Percentiles rank a stretch among this genome's conserved stretches.
Evolutionary conservation across 345 rosid genomes (phyloP).

Genomic region (Lepidium didymum): DNA sequence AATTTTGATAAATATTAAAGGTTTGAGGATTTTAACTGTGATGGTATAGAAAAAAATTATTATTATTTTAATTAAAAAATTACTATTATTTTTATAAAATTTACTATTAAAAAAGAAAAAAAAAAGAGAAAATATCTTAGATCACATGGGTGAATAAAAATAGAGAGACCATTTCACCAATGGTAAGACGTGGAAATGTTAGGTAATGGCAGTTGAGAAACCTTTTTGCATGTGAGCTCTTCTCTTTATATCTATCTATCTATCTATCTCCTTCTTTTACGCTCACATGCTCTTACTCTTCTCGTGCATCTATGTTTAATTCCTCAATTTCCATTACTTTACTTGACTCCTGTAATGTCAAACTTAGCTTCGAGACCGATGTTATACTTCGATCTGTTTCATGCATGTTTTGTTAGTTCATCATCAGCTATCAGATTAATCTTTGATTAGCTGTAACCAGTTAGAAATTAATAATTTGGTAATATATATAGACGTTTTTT

Average conservation of each 20-base stretch:
- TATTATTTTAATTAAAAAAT: too few relatives aligned
- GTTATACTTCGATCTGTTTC: constrained; percentile 4
- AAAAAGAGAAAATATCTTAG: not conserved
- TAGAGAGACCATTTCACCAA: constrained; percentile 22
- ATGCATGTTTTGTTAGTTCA: not conserved
- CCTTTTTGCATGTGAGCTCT: constrained; percentile 30
- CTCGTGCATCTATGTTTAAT: not conserved
- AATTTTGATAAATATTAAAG: too few relatives aligned
- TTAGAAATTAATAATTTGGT: not conserved
- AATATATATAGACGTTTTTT: not conserved
- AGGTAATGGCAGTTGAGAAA: constrained; percentile 33
- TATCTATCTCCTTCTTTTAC: not conserved
- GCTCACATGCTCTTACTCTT: constrained; percentile 10
- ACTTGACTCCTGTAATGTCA: not conserved
- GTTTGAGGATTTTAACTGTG: too few relatives aligned
- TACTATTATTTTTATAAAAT: too few relatives aligned
- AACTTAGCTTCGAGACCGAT: not conserved
- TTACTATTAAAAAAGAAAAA: not conserved
- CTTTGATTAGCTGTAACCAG: not conserved
- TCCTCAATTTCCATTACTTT: not conserved
- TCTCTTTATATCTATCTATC: not conserved
- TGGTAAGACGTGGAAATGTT: constrained; percentile 25
- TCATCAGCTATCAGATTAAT: not conserved
- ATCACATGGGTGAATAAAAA: constrained; percentile 30
- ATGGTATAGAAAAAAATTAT: too few relatives aligned